A percentile compares a stretch with the other conserved stretches of the same genome.
These are phyloP conservation scores for Eucalyptus cloeziana DNA, from an alignment of 345 rosid genomes.

Conservation along the genomic window DNA sequence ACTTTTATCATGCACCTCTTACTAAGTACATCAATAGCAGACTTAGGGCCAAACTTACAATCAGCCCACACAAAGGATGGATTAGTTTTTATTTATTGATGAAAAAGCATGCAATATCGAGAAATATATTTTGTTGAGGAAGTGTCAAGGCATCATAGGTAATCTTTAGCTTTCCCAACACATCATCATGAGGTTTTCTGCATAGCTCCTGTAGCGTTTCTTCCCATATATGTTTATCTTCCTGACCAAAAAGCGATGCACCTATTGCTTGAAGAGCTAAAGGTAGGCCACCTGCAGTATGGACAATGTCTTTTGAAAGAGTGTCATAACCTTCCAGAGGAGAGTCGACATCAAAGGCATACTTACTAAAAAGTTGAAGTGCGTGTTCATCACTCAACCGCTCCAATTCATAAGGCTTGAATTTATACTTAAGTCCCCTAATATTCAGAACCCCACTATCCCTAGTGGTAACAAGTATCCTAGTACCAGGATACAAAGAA, in stretches of 20 bases:
- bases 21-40: background rate
- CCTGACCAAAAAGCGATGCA: fast-evolving
- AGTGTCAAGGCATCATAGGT: fast-evolving
- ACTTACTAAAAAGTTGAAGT: background rate
- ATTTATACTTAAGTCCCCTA: fast-evolving
- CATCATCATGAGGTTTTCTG: fast-evolving
- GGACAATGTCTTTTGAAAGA: fast-evolving
- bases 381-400: fast-evolving
- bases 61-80: fast-evolving
- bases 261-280: background rate
- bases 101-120: background rate
- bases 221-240: fast-evolving
- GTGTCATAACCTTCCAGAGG: fast-evolving
- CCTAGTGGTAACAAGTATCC: background rate
- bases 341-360: fast-evolving
- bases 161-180: fast-evolving
- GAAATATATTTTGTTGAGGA: too few relatives aligned
- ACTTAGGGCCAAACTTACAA: fast-evolving
- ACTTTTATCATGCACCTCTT: background rate
- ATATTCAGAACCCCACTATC: fast-evolving
- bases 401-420: background rate
- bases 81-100: fast-evolving
- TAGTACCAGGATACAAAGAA: background rate
- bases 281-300: fast-evolving
- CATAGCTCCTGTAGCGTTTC: fast-evolving